phyloP scores from a whole-genome alignment of 805 yeast species.

The Grigorovia yakushimaensis region DNA sequence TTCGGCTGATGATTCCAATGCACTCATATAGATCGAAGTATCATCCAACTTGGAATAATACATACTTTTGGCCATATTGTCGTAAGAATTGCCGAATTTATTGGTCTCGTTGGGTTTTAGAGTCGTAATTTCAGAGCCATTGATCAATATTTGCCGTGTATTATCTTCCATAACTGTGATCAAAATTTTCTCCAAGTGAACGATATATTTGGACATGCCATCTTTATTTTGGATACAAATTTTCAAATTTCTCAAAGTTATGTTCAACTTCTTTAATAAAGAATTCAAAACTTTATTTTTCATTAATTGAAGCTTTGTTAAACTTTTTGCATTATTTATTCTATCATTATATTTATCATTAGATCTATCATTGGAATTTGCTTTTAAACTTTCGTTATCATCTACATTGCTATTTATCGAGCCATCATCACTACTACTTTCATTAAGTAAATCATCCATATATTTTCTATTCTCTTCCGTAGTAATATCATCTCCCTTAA shows the following conservation, averaged over 20 bases:
- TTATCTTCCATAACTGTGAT: constrained; percentile 4
- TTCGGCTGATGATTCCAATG: constrained; percentile 36
- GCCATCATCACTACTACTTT: constrained; percentile 10
- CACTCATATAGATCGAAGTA: constrained; percentile 79
- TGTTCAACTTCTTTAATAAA: constrained; percentile 51
- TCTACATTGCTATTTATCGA: not conserved
- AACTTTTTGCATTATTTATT: not conserved
- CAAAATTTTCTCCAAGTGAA: constrained; percentile 26
- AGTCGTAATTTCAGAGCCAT: not conserved
- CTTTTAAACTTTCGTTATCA: not conserved
- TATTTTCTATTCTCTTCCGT: not conserved
- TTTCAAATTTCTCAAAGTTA: constrained; percentile 38
- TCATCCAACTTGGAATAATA: constrained; percentile 54
- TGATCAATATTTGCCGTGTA: constrained; percentile 3
- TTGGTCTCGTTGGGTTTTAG: not conserved
- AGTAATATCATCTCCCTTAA: constrained; percentile 3
- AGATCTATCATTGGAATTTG: not conserved
- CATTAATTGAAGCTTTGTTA: constrained; percentile 35
- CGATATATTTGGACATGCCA: constrained; percentile 14
- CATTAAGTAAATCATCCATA: constrained; percentile 5
- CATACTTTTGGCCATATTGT: constrained; percentile 40
- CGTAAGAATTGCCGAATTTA: not conserved
- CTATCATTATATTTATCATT: not conserved
- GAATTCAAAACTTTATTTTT: constrained; percentile 58
- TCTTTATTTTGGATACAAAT: constrained; percentile 42